Evolutionary conservation across 2,329 filamentous ascomycete species (phyloP).

Genomic region (Alternaria alternata): DNA sequence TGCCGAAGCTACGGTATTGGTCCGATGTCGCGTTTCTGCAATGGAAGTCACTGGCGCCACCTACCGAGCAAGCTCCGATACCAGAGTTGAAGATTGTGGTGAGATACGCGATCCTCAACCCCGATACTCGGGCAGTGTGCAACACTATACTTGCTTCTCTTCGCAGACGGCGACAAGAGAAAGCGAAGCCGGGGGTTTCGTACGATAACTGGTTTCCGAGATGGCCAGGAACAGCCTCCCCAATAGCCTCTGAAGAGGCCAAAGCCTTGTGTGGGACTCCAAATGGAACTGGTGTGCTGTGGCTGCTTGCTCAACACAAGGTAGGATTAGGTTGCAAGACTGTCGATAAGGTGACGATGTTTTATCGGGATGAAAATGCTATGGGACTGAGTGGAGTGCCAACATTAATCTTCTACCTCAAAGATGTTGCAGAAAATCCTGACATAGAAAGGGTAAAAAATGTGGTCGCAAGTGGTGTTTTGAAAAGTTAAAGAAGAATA

Average conservation of each 20-base stretch:
- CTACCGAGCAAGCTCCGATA: neutral
- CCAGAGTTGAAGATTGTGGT: neutral
- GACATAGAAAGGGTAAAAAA: neutral
- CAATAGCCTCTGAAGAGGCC: constrained; percentile 11
- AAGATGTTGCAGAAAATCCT: neutral
- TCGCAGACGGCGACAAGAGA: neutral
- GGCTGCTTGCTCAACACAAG: constrained; percentile 13
- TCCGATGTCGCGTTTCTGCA: constrained; percentile 14
- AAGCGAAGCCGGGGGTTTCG: neutral
- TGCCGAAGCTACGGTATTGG: constrained; percentile 7
- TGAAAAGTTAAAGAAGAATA: neutral
- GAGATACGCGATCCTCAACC: neutral
- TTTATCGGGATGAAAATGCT: neutral
- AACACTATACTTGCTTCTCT: neutral
- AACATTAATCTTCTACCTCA: constrained; percentile 2
- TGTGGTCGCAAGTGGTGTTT: neutral
- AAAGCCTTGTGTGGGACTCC: constrained; percentile 16
- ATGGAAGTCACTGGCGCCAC: neutral
- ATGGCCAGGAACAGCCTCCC: constrained; percentile 18
- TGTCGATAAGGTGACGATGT: constrained; percentile 13
- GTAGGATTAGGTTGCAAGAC: constrained; percentile 15
- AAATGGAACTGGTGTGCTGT: constrained; percentile 18
- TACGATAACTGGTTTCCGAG: neutral
- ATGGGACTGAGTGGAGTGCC: neutral
- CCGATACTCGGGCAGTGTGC: neutral